These are phyloP conservation scores for Apiospora aurea DNA, from an alignment of 2,329 filamentous ascomycete species.

Conservation along the genomic window DNA sequence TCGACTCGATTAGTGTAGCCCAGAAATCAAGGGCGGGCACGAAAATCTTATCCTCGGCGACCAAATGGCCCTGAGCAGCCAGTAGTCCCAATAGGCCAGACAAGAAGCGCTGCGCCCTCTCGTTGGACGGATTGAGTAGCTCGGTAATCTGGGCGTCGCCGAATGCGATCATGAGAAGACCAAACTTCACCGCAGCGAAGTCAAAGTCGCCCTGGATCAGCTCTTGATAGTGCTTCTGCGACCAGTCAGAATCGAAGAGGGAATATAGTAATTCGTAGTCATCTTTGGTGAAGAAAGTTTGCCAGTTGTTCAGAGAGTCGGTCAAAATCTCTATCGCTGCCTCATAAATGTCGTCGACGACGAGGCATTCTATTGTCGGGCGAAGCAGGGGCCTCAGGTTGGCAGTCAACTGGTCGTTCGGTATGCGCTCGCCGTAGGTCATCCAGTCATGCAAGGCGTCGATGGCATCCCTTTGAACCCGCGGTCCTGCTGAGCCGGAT, in stretches of 20 bases:
- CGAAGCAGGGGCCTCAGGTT: conserved; percentile 67
- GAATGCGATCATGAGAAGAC: conserved; percentile 71
- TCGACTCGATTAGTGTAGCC: conserved; percentile 76
- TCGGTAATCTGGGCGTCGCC: conserved; percentile 70
- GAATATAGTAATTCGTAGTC: conserved; percentile 64
- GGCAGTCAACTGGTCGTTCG: conserved; percentile 62
- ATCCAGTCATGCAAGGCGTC: conserved; percentile 75
- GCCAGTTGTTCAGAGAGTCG: conserved; percentile 71
- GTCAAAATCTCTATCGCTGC: conserved; percentile 68
- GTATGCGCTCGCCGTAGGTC: conserved; percentile 71
- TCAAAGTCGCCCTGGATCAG: conserved; percentile 67
- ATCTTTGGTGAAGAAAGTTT: conserved; percentile 64
- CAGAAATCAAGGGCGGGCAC: conserved; percentile 81
- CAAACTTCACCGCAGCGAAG: conserved; percentile 70
- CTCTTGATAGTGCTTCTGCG: conserved; percentile 59
- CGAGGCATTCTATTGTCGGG: conserved; percentile 66
- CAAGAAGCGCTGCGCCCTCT: conserved; percentile 61
- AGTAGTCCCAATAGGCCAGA: conserved; percentile 70
- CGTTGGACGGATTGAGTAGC: conserved; percentile 60
- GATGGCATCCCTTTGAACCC: conserved; percentile 59
- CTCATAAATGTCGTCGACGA: conserved; percentile 64
- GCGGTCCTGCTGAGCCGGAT: conserved; percentile 35
- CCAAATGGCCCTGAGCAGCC: conserved; percentile 69
- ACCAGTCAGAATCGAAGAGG: conserved; percentile 69
- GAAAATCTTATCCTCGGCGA: conserved; percentile 77